These are phyloP conservation scores for Leavenworthia alabamica DNA, from an alignment of 345 rosid species.

Conservation along the genomic window DNA sequence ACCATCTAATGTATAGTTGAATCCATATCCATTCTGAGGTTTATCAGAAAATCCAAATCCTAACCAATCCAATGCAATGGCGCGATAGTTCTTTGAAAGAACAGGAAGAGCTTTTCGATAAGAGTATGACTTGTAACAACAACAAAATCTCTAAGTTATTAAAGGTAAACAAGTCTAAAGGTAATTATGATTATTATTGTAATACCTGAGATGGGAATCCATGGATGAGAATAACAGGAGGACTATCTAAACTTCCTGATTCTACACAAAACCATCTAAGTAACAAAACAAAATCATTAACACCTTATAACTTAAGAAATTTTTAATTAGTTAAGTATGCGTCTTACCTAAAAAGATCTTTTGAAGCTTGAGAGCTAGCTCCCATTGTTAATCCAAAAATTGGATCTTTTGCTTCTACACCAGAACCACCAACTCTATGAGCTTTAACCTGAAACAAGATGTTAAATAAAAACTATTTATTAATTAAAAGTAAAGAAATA, in stretches of 20 bases:
- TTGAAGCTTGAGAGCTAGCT: conserved; percentile 64
- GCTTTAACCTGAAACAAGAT: conserved; percentile 57
- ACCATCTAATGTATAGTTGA: conserved; percentile 79
- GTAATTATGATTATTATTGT: background rate
- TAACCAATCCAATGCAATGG: conserved; percentile 87
- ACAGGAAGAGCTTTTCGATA: conserved; percentile 70
- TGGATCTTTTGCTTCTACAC: conserved; percentile 77
- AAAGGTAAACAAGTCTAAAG: background rate
- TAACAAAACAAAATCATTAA: conserved; percentile 45
- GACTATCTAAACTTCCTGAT: conserved; percentile 54
- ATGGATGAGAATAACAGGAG: conserved; percentile 64
- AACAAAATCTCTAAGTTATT: background rate
- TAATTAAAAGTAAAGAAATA: background rate
- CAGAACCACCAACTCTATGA: conserved; percentile 58
- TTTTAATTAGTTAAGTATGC: background rate
- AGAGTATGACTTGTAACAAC: conserved; percentile 63
- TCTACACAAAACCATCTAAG: conserved; percentile 93
- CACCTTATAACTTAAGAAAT: conserved; percentile 10
- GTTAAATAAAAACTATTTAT: background rate
- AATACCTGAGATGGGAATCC: conserved; percentile 94
- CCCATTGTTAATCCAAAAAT: conserved; percentile 87
- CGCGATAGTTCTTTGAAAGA: conserved; percentile 68
- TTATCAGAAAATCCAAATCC: conserved; percentile 99
- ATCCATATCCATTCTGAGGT: conserved; percentile 92
- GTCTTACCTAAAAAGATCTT: conserved; percentile 64